Conservation (phyloP, 306 rosid species). For the Malus sieversii region DNA sequence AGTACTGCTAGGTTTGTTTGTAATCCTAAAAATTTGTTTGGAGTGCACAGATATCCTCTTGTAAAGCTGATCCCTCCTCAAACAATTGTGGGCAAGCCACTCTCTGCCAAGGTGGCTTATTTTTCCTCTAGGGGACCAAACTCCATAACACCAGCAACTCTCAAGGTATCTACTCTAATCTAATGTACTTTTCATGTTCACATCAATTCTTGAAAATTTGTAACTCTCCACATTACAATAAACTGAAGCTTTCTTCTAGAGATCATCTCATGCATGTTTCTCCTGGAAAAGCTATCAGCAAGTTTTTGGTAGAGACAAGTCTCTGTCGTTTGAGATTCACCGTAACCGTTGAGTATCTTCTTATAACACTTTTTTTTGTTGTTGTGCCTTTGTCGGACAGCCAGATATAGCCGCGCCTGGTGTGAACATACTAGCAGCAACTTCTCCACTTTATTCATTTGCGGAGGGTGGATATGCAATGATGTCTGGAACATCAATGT, state of each 20-base stretch:
- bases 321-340: background rate
- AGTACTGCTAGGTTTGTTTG: background rate
- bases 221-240: background rate
- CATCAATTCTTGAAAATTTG: no score
- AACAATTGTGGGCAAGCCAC: conserved; percentile 36
- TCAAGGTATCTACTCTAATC: conserved; percentile 21
- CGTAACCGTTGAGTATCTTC: background rate
- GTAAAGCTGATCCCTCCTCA: conserved; percentile 30
- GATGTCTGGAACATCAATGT: conserved; percentile 48
- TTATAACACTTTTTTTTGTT: background rate
- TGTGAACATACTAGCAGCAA: conserved; percentile 28
- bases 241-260: no score
- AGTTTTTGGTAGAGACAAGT: background rate
- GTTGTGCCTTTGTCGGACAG: conserved; percentile 7
- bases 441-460: conserved; percentile 5
- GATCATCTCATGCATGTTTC: background rate
- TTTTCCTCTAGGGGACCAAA: conserved; percentile 44
- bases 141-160: conserved; percentile 29
- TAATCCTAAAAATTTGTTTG: background rate
- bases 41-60: conserved; percentile 19
- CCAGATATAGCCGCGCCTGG: conserved; percentile 59
- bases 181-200: background rate
- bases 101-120: conserved; percentile 31
- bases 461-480: conserved; percentile 14
- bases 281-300: background rate